Evolutionary conservation across 2,329 filamentous ascomycete genomes (phyloP).

Genomic region (Aaosphaeria arxii): DNA sequence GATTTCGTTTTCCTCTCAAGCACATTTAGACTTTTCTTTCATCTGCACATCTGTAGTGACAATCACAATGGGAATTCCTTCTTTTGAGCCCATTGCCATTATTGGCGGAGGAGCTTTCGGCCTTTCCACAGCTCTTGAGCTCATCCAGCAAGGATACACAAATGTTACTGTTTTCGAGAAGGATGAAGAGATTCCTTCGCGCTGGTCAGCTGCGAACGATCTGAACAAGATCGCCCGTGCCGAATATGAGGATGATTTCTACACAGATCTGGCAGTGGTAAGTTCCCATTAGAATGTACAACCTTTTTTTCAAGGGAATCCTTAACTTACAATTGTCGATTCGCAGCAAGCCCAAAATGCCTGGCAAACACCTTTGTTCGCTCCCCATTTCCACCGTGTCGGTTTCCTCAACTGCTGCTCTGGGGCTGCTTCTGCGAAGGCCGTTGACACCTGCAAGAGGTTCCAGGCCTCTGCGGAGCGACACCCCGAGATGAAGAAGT

Average conservation of each 20-base stretch:
- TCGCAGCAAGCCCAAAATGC: not conserved
- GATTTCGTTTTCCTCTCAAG: too few relatives aligned
- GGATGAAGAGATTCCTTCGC: slow-evolving; percentile 44
- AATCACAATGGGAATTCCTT: not conserved
- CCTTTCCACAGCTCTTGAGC: slow-evolving; percentile 2
- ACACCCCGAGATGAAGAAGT: not conserved
- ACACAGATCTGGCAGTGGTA: slow-evolving; percentile 54
- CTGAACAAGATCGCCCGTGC: slow-evolving; percentile 24
- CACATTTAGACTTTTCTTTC: too few relatives aligned
- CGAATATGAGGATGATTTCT: slow-evolving; percentile 58
- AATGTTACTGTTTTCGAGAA: slow-evolving; percentile 8
- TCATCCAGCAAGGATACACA: slow-evolving; percentile 1
- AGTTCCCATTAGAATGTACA: slow-evolving; percentile 6
- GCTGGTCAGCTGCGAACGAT: slow-evolving; percentile 56
- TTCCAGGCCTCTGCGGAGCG: not conserved
- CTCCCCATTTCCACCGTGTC: not conserved
- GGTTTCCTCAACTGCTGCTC: not conserved
- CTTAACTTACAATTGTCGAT: not conserved
- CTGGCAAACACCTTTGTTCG: not conserved
- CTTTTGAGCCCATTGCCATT: not conserved
- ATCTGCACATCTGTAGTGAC: too few relatives aligned
- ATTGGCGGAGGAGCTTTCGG: slow-evolving; percentile 6
- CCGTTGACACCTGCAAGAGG: not conserved
- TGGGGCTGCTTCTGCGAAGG: not conserved
- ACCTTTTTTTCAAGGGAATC: too few relatives aligned